phyloP scores from a whole-genome alignment of 2,329 filamentous ascomycete species.

The Pseudocercospora ulei region DNA sequence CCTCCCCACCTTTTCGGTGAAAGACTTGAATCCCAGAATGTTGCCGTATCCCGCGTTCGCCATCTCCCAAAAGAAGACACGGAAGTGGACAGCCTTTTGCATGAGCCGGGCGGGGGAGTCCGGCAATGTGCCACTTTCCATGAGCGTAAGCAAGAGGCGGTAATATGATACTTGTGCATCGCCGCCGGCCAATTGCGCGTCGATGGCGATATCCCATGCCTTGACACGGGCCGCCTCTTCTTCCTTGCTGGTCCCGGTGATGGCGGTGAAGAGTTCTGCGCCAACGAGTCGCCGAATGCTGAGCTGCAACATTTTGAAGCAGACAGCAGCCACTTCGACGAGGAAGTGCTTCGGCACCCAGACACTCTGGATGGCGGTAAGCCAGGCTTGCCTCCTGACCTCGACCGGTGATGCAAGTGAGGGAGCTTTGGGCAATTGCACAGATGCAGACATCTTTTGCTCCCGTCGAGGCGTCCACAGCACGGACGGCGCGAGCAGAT shows the following conservation, averaged over 20 bases:
- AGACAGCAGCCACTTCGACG: constrained; percentile 70
- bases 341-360: constrained; percentile 85
- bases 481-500: constrained; percentile 50
- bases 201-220: constrained; percentile 85
- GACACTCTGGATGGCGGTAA: constrained; percentile 83
- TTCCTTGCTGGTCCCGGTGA: constrained; percentile 72
- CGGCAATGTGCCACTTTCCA: constrained; percentile 78
- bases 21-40: constrained; percentile 55
- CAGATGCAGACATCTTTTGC: constrained; percentile 36
- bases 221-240: constrained; percentile 79
- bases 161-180: constrained; percentile 84
- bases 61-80: constrained; percentile 75
- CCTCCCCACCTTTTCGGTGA: constrained; percentile 64
- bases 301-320: constrained; percentile 71
- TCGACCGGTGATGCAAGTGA: constrained; percentile 73
- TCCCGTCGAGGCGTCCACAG: constrained; percentile 49
- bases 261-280: constrained; percentile 61
- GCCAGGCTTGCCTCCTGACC: constrained; percentile 79
- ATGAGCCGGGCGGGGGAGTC: constrained; percentile 74
- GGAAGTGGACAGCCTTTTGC: constrained; percentile 83
- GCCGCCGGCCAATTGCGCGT: constrained; percentile 83
- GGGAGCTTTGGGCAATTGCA: constrained; percentile 47
- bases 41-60: constrained; percentile 56
- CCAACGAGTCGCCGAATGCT: constrained; percentile 70
- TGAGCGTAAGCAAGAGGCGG: constrained; percentile 71